Evolutionary conservation across 176 grass and related monocot genomes (phyloP), one percentile per base, ranked within the genome.

Genomic region (Cymbopogon citratus): DNA sequence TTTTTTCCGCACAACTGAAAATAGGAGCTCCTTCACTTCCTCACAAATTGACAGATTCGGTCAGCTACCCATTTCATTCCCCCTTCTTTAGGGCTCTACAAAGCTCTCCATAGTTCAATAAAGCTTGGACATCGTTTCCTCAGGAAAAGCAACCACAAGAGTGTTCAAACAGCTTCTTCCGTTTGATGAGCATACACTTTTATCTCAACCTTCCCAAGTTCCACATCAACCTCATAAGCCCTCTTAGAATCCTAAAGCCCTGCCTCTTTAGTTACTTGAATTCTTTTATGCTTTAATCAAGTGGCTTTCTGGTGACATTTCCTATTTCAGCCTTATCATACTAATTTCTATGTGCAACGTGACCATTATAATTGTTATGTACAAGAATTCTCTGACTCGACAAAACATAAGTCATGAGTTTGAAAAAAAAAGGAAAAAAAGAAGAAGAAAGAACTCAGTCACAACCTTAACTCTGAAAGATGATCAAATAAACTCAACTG

Each of bases 231-330:
- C 63, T 69, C 73, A 91, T 61, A 84, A 87, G 84, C 15, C 78
- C 64, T 79, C 88, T 65, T 65, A 97, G 80, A 80, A 89, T 84
- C 86, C 62, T 63, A 70, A 87, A 91, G 28, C 88, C 86, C 57
- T 84, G 83, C 65, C 60, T 97, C 75, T 33, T 84, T 76, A 61
- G 80, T 79, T 40, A 16, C 7, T 26, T 28, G 40, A 9, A 23
- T 71, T 71, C 13, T 27, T 25, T 71, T 44, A 71, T 27, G 39
- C 39, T 71, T 27, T 44, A 71, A 44, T 27, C 21, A 13, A 25
- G 38, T 43, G 67, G 1, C 21, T 43, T 44, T 71, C 40, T 71
- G 7, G 39, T 28, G 24, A 71, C 7, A 27, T 2, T 71, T 46
- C n/a, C 39, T 71, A 26, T 9, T 71, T 71, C 6, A 27, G 6